phyloP scores from a whole-genome alignment of 805 yeast species.

The Huiozyma naganishii region DNA sequence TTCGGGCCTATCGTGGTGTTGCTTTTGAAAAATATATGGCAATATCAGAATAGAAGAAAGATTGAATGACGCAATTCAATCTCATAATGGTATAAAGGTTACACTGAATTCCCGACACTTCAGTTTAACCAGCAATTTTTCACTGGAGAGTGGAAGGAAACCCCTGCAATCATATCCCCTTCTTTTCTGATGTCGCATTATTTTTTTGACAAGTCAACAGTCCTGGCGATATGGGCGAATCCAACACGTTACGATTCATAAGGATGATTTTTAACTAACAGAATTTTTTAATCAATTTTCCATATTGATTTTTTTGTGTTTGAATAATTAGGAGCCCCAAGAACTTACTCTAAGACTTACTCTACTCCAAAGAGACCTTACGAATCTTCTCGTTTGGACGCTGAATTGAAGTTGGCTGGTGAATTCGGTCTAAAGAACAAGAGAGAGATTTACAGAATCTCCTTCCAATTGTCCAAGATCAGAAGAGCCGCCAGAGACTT shows the following conservation, averaged over 20 bases:
- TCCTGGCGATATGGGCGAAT: too few species aligned
- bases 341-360: constrained; percentile 99
- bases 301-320: neutral
- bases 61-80: neutral
- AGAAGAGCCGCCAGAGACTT: constrained; percentile 99
- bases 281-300: too few species aligned
- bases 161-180: too few species aligned
- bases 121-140: constrained; percentile 29
- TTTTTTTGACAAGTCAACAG: too few species aligned
- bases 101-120: constrained; percentile 86
- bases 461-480: constrained; percentile 97
- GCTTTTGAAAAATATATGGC: neutral
- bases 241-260: too few species aligned
- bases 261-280: too few species aligned
- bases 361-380: constrained; percentile 98
- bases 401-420: constrained; percentile 99
- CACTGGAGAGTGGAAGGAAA: too few species aligned
- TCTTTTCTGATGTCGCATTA: too few species aligned
- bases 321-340: constrained; percentile 73
- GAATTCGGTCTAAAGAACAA: constrained; percentile 99
- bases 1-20: constrained; percentile 55
- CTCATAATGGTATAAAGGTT: constrained; percentile 16
- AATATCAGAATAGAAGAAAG: neutral
- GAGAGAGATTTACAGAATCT: constrained; percentile 99
- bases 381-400: constrained; percentile 98